Percentiles rank a stretch among this genome's conserved stretches.
Conservation (phyloP, 1,284 basidiomycete species). For the Boletus sp. region DNA sequence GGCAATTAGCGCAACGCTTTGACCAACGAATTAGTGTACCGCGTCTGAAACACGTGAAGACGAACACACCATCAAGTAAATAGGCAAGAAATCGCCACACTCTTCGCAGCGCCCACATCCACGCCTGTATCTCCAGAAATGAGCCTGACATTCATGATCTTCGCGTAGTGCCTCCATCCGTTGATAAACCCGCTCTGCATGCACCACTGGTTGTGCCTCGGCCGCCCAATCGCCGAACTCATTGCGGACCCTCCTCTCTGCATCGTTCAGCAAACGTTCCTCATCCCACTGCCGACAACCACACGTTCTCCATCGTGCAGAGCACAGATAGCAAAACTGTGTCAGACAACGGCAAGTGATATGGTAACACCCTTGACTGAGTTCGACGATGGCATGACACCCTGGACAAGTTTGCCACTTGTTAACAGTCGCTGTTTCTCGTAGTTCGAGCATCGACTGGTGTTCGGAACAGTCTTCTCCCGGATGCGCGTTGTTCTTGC, state of each 20-base stretch:
- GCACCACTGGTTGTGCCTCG: constrained; percentile 10
- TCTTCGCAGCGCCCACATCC: constrained; percentile 33
- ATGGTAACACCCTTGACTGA: constrained; percentile 40
- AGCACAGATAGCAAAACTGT: constrained; percentile 45
- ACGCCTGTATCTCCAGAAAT: constrained; percentile 26
- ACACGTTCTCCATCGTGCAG: constrained; percentile 39
- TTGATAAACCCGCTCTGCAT: constrained; percentile 18
- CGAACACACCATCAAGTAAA: constrained; percentile 33
- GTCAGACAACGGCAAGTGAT: constrained; percentile 43
- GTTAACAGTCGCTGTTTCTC: constrained; percentile 29
- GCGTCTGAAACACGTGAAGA: neutral
- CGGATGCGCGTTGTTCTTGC: constrained; percentile 27
- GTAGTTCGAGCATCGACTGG: constrained; percentile 25
- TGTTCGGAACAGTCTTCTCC: constrained; percentile 22
- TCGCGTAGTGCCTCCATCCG: constrained; percentile 22
- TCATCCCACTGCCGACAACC: constrained; percentile 41
- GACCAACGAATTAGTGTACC: neutral
- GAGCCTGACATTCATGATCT: constrained; percentile 34
- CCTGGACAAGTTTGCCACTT: constrained; percentile 43
- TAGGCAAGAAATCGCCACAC: constrained; percentile 26
- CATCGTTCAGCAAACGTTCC: constrained; percentile 29
- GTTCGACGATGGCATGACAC: constrained; percentile 41
- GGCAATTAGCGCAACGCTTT: constrained; percentile 34
- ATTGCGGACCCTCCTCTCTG: constrained; percentile 30
- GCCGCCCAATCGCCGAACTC: constrained; percentile 19